Percentiles rank a stretch among this genome's conserved stretches.
These are phyloP conservation scores for Betula pendula DNA, from an alignment of 306 rosid species.

Conservation along the genomic window DNA sequence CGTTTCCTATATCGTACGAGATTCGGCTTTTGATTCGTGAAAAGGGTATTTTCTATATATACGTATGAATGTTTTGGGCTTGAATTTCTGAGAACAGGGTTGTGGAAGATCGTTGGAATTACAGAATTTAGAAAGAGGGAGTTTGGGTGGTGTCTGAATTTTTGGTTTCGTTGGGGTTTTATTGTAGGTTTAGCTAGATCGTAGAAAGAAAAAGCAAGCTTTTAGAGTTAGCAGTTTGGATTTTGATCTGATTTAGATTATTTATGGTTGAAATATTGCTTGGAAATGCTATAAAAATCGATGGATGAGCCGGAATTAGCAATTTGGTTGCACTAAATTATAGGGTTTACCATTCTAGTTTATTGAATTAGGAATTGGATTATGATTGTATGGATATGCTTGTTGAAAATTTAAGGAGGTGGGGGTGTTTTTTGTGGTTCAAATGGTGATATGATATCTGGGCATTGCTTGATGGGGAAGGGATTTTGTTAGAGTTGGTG, in stretches of 20 bases:
- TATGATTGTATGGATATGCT: slow-evolving; percentile 22
- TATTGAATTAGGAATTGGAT: slow-evolving; percentile 31
- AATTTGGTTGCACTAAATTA: slow-evolving; percentile 26
- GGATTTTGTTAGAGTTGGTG: slow-evolving; percentile 25
- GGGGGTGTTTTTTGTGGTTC: slow-evolving; percentile 15
- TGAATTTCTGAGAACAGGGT: slow-evolving; percentile 25
- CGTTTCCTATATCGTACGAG: background rate
- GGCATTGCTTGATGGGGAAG: slow-evolving; percentile 3
- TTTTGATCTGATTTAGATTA: slow-evolving; percentile 20
- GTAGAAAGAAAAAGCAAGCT: slow-evolving; percentile 36
- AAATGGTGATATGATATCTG: slow-evolving; percentile 12
- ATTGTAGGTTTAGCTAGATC: slow-evolving; percentile 56
- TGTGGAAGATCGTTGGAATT: slow-evolving; percentile 6
- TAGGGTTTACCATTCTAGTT: slow-evolving; percentile 7
- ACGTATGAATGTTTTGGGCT: slow-evolving; percentile 26
- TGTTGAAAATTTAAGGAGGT: background rate
- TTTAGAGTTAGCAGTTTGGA: slow-evolving; percentile 23
- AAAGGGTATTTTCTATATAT: slow-evolving; percentile 32
- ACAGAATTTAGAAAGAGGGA: slow-evolving; percentile 21
- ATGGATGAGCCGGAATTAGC: slow-evolving; percentile 28
- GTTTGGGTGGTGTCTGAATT: slow-evolving; percentile 31
- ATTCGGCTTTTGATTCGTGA: slow-evolving; percentile 33
- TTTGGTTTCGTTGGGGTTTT: slow-evolving; percentile 27
- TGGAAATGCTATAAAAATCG: slow-evolving; percentile 17
- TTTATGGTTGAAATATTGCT: slow-evolving; percentile 29